Evolutionary conservation across 306 rosid genomes (phyloP).

Genomic region (Ziziphus jujuba): DNA sequence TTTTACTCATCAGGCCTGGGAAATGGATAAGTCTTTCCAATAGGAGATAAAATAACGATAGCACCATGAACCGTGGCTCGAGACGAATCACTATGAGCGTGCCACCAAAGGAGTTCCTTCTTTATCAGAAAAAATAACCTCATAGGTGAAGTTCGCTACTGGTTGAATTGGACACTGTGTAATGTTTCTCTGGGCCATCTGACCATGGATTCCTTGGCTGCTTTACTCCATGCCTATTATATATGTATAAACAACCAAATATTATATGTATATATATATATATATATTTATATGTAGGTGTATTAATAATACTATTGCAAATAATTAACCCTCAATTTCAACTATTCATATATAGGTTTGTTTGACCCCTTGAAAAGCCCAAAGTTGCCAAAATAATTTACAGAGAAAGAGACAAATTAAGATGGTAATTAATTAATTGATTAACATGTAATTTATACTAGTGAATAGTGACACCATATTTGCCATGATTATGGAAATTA

Average conservation of each 20-base stretch:
- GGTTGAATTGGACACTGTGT: slow-evolving; percentile 34
- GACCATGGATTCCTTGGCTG: slow-evolving; percentile 35
- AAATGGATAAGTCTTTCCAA: slow-evolving; percentile 4
- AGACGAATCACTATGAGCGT: slow-evolving; percentile 29
- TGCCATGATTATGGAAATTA: slow-evolving; percentile 12
- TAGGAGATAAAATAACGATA: slow-evolving; percentile 4
- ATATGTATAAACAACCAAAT: too few species aligned
- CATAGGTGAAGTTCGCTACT: slow-evolving; percentile 5
- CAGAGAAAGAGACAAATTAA: too few species aligned
- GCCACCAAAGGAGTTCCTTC: slow-evolving; percentile 37
- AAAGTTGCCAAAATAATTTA: too few species aligned
- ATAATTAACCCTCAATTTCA: too few species aligned
- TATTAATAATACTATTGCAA: background rate
- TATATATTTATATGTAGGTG: too few species aligned
- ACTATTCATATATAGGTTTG: too few species aligned
- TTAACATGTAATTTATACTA: background rate
- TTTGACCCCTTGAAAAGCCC: too few species aligned
- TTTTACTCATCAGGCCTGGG: too few species aligned
- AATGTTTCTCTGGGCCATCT: slow-evolving; percentile 25
- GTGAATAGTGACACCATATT: slow-evolving; percentile 30
- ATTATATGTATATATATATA: too few species aligned
- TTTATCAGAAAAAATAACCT: slow-evolving; percentile 15
- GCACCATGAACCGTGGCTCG: slow-evolving; percentile 30
- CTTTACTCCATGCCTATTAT: slow-evolving; percentile 35
- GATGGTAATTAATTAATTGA: too few species aligned